phyloP scores from a whole-genome alignment of 352 stramenopile species.

The Phytopythium oedochilum region DNA sequence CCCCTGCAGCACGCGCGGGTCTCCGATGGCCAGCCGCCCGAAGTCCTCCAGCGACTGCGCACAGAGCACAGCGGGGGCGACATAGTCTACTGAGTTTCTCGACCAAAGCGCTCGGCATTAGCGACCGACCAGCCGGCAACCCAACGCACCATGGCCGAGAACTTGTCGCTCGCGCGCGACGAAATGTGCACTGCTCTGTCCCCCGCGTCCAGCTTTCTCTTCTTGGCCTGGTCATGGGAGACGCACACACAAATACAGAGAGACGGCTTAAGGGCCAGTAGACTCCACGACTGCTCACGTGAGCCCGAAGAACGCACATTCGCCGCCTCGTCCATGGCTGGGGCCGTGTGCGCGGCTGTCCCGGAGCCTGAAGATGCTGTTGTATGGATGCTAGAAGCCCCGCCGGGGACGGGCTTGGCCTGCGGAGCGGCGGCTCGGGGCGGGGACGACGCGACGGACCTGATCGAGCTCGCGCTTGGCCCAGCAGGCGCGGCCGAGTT shows the following conservation, averaged over 20 bases:
- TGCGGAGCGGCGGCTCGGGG: too few species aligned
- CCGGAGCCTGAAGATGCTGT: too few species aligned
- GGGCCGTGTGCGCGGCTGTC: background rate
- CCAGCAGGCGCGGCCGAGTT: too few species aligned
- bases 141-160: slow-evolving; percentile 27
- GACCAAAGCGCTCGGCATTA: background rate
- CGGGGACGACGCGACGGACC: too few species aligned
- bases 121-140: too few species aligned
- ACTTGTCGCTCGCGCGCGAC: slow-evolving; percentile 11
- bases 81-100: background rate
- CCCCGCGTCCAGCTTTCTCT: slow-evolving; percentile 31
- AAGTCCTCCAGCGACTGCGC: slow-evolving; percentile 62
- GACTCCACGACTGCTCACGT: background rate
- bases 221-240: slow-evolving; percentile 33
- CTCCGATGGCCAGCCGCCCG: slow-evolving; percentile 49
- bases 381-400: too few species aligned
- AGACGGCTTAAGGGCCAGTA: too few species aligned
- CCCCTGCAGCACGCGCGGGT: slow-evolving; percentile 63
- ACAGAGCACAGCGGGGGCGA: background rate
- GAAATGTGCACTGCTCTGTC: slow-evolving; percentile 9
- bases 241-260: too few species aligned
- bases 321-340: background rate
- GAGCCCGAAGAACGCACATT: slow-evolving; percentile 1
- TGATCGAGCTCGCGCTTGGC: too few species aligned
- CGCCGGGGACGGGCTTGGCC: too few species aligned